Base-by-base conservation (phyloP, 2,329 filamentous ascomycete genomes). In the Curvularia verruculosa region DNA sequence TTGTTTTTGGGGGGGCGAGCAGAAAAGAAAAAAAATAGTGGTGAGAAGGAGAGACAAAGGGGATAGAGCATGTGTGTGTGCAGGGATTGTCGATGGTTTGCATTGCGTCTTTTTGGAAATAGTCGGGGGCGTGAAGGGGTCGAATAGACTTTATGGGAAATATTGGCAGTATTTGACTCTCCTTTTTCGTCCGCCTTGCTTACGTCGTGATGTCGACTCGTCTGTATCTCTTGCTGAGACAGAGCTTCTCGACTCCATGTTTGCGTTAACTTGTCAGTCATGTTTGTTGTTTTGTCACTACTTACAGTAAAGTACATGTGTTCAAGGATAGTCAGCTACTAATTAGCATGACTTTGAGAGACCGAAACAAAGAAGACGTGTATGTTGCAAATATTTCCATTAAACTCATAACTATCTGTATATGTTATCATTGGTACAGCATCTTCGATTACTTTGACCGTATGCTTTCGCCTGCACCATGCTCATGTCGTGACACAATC, bases 41-140 rank as follows among this genome's bases (percentile, higher is more conserved):
- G 26, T 8, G 18, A 18, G 26, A 26, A 28, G 41, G 43, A 18
- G 43, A 13, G 26, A 21, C 19, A 2, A 31, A 8, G 26, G 13
- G 31, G 9, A 15, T n/a, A 37, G 34, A 37, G 31, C 23, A n/a
- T n/a, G 23, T 37, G 45, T 15, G 45, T 48, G 45, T 48, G 23
- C 21, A 37, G 31, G 39, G 21, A 48, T 37, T 26, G 46, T 46
- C n/a, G 46, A 37, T 48, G 31, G 13, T 48, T 31, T 36, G 15
- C 21, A 45, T 47, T 47, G 18, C 31, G 31, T 48, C 23, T 48
- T 37, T n/a, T 28, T 37, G 46, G 31, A 29, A 29, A 37, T 31
- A 45, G 43, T 29, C 43, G n/a, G n/a, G n/a, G n/a, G 24, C 26
- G 26, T 45, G 26, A 21, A 24, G 43, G 26, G 26, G 26, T 26